These are phyloP conservation scores for Botryotinia globosa DNA, from an alignment of 2,329 filamentous ascomycete species.

Conservation along the genomic window DNA sequence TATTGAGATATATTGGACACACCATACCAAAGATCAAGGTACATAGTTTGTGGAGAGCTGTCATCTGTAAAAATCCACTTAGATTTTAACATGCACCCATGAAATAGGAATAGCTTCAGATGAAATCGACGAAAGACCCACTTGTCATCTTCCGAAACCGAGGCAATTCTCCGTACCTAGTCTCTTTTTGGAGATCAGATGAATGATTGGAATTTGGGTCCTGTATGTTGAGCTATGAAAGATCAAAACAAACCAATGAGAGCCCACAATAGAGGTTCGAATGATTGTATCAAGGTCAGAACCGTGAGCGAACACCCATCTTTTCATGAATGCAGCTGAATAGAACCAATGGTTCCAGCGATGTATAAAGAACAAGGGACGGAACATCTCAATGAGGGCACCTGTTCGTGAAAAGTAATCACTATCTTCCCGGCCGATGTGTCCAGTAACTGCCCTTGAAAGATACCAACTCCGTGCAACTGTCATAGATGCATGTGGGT, in stretches of 20 bases:
- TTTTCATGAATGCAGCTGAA: background rate
- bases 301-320: background rate
- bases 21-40: slow-evolving; percentile 1
- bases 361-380: background rate
- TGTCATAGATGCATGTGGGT: background rate
- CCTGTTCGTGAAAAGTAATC: background rate
- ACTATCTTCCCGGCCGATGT: background rate
- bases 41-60: slow-evolving; percentile 8
- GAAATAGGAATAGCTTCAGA: slow-evolving; percentile 21
- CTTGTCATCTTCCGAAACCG: background rate
- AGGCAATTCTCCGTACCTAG: background rate
- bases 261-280: background rate
- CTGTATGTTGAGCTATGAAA: background rate
- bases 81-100: slow-evolving; percentile 14
- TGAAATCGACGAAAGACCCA: background rate
- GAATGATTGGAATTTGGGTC: slow-evolving; percentile 6
- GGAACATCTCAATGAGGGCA: background rate
- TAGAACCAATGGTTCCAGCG: background rate
- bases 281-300: background rate
- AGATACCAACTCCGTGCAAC: background rate
- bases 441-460: background rate
- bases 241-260: background rate
- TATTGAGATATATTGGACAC: background rate
- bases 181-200: background rate
- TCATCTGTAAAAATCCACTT: slow-evolving; percentile 7